Evolutionary conservation across 495 filamentous ascomycete genomes (phyloP).

Genomic region (Daldinia caldariorum): DNA sequence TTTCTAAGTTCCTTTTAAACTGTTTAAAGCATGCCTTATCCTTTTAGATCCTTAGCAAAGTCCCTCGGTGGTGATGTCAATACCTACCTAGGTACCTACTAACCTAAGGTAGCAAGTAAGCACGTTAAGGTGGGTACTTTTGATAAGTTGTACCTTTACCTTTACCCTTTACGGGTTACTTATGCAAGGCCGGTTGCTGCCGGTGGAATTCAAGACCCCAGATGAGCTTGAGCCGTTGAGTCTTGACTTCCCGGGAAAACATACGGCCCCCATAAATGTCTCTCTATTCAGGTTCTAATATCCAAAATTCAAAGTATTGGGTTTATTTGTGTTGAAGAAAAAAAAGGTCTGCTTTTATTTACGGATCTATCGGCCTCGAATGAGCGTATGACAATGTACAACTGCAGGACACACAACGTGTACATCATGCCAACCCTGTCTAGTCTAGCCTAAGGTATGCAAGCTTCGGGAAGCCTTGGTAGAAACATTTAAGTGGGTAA

Average conservation of each 20-base stretch:
- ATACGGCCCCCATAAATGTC: background rate
- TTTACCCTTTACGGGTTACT: background rate
- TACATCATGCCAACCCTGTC: background rate
- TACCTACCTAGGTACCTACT: too few species aligned
- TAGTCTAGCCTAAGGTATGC: too few species aligned
- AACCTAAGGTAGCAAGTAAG: too few species aligned
- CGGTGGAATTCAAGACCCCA: background rate
- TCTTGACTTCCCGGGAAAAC: background rate
- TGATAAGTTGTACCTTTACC: slow-evolving; percentile 20
- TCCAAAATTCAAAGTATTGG: background rate
- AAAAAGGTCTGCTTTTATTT: background rate
- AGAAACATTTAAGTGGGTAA: slow-evolving; percentile 12
- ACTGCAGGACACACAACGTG: background rate
- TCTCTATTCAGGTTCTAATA: background rate
- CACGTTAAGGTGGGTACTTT: slow-evolving; percentile 21
- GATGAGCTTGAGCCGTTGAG: background rate
- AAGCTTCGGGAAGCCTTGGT: background rate
- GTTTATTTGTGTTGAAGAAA: background rate
- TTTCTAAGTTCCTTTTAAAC: background rate
- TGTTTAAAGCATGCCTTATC: background rate
- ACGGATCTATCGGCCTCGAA: background rate
- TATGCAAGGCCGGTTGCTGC: slow-evolving; percentile 17
- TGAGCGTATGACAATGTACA: background rate
- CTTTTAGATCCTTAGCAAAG: background rate
- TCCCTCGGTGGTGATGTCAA: slow-evolving; percentile 40